phyloP scores from a whole-genome alignment of 805 yeast genomes.

The Candida chilensis region DNA sequence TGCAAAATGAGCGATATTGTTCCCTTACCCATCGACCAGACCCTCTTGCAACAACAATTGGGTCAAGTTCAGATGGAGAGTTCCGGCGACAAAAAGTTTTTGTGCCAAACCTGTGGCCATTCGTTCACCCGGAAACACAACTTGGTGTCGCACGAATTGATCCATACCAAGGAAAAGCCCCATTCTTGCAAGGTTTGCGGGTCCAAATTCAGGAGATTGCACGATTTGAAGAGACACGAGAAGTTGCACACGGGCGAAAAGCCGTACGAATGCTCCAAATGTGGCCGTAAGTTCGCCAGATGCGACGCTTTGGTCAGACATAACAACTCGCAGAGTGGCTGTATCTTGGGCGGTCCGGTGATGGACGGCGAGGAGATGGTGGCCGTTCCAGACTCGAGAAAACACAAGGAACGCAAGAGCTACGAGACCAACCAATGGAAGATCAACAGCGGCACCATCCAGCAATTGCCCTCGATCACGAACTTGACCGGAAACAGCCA shows the following conservation, averaged over 20 bases:
- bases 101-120: conserved; percentile 53
- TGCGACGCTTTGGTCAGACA: conserved; percentile 73
- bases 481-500: not conserved
- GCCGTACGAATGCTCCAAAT: conserved; percentile 52
- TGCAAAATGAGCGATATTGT: too few species aligned
- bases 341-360: conserved; percentile 5
- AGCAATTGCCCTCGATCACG: not conserved
- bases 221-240: conserved; percentile 69
- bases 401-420: not conserved
- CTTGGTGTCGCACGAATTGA: conserved; percentile 61
- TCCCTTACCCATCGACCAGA: too few species aligned
- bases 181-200: conserved; percentile 54
- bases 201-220: conserved; percentile 58
- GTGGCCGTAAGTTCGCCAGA: conserved; percentile 61
- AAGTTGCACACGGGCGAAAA: conserved; percentile 71
- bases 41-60: too few species aligned
- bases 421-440: conserved; percentile 4
- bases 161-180: conserved; percentile 59
- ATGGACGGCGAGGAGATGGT: not conserved
- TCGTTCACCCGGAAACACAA: conserved; percentile 67
- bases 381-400: not conserved
- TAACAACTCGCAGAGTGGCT: conserved; percentile 33
- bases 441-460: not conserved
- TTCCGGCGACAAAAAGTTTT: conserved; percentile 23
- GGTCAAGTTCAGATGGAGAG: too few species aligned